Evolutionary conservation across 805 yeast genomes (phyloP).

Genomic region (Phaffomyces thermotolerans): DNA sequence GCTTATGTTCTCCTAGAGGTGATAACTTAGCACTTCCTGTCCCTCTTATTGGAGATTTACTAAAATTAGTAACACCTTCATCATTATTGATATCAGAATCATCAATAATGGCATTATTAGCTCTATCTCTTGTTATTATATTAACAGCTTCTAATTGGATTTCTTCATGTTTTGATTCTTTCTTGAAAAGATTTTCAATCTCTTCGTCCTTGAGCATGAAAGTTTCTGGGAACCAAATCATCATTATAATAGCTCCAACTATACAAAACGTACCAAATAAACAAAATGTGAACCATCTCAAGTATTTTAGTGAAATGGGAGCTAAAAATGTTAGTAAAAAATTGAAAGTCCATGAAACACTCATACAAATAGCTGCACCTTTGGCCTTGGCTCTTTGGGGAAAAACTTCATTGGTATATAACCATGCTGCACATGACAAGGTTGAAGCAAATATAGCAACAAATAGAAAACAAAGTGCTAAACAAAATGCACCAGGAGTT

Average conservation of each 20-base stretch:
- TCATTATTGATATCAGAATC: not conserved
- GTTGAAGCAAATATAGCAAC: constrained; percentile 42
- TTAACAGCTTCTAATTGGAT: not conserved
- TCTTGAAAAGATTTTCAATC: constrained; percentile 20
- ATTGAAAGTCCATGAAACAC: constrained; percentile 37
- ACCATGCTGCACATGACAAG: constrained; percentile 40
- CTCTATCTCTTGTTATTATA: no score
- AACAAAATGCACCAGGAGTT: constrained; percentile 33
- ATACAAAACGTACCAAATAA: constrained; percentile 30
- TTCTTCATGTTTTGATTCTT: not conserved
- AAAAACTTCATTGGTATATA: constrained; percentile 44
- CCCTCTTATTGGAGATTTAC: no score
- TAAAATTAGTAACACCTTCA: not conserved
- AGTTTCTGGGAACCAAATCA: constrained; percentile 39
- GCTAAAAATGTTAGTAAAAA: constrained; percentile 31
- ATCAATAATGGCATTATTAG: not conserved
- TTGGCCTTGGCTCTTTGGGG: constrained; percentile 38
- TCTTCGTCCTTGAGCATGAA: constrained; percentile 23
- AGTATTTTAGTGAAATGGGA: constrained; percentile 30
- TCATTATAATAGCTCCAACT: constrained; percentile 25
- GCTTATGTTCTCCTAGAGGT: no score
- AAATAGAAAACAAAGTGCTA: constrained; percentile 38
- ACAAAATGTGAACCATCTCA: constrained; percentile 36
- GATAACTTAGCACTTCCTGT: no score
- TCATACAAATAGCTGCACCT: constrained; percentile 40